These are phyloP conservation scores for Globisporangium apiculatum DNA, from an alignment of 352 stramenopile species.

Conservation along the genomic window DNA sequence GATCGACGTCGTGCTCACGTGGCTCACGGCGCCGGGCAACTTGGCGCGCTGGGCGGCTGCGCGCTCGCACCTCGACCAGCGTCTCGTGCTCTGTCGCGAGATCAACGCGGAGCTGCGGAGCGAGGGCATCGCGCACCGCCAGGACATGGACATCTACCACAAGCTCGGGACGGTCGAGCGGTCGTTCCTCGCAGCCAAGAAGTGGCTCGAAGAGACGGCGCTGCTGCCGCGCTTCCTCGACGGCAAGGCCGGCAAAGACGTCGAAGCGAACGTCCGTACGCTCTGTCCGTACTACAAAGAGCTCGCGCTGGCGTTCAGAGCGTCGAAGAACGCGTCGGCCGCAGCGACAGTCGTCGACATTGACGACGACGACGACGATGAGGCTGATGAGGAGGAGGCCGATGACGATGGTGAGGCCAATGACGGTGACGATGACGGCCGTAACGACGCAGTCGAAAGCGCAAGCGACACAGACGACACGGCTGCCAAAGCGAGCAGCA, in stretches of 20 bases:
- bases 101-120: conserved; percentile 7
- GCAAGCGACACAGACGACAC: neutral
- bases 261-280: conserved; percentile 9
- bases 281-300: conserved; percentile 14
- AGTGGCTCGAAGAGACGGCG: conserved; percentile 19
- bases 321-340: conserved; percentile 6
- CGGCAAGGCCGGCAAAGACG: conserved; percentile 8
- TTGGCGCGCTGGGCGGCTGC: conserved; percentile 17
- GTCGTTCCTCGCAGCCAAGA: conserved; percentile 12
- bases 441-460: neutral
- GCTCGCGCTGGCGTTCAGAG: conserved; percentile 10
- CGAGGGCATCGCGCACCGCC: conserved; percentile 10
- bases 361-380: conserved; percentile 3
- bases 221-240: conserved; percentile 9
- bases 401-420: neutral
- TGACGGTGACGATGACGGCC: neutral
- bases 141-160: conserved; percentile 10
- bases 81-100: conserved; percentile 9
- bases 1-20: conserved; percentile 25
- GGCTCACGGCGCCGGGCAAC: conserved; percentile 22
- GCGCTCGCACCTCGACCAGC: neutral
- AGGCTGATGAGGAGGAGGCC: too few species aligned
- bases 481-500: neutral
- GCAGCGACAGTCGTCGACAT: conserved; percentile 11
- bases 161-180: conserved; percentile 13